Percentiles rank a stretch among this genome's conserved stretches.
Conservation (phyloP, 805 yeast genomes). For the Ogataea wickerhamii region DNA sequence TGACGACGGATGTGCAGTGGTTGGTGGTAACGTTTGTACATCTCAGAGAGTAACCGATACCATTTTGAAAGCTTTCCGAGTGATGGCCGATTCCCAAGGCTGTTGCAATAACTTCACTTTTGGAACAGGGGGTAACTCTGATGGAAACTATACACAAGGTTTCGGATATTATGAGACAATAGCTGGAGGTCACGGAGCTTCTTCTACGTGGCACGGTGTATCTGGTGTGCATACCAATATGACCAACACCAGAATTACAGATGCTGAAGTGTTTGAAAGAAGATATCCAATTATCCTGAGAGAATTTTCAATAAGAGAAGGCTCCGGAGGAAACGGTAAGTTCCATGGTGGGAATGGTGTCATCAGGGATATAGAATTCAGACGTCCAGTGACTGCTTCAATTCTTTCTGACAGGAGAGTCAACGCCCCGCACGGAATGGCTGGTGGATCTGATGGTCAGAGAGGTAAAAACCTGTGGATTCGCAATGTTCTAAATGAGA, state of each 20-base stretch:
- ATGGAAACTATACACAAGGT: constrained; percentile 37
- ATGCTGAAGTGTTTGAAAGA: constrained; percentile 49
- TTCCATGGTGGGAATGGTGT: constrained; percentile 49
- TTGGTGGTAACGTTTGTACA: constrained; percentile 49
- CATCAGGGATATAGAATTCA: constrained; percentile 19
- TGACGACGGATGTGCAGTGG: constrained; percentile 46
- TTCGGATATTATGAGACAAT: constrained; percentile 52
- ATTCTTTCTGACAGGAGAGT: constrained; percentile 43
- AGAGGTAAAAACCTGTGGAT: constrained; percentile 34
- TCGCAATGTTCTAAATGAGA: constrained; percentile 7
- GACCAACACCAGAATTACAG: constrained; percentile 54
- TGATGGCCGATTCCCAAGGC: constrained; percentile 55
- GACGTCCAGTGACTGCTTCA: constrained; percentile 10
- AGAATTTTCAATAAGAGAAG: constrained; percentile 38
- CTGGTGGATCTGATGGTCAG: constrained; percentile 42
- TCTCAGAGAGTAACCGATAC: constrained; percentile 53
- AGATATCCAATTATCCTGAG: constrained; percentile 47
- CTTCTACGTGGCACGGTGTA: constrained; percentile 43
- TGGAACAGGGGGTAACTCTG: constrained; percentile 43
- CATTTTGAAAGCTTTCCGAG: constrained; percentile 49
- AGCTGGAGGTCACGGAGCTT: constrained; percentile 52
- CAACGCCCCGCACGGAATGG: constrained; percentile 43
- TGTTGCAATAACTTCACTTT: constrained; percentile 53
- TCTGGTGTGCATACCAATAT: constrained; percentile 50
- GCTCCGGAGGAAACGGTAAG: constrained; percentile 46